These are phyloP conservation scores for Volvariella volvacea DNA, from an alignment of 1,284 basidiomycete genomes.

Conservation along the genomic window DNA sequence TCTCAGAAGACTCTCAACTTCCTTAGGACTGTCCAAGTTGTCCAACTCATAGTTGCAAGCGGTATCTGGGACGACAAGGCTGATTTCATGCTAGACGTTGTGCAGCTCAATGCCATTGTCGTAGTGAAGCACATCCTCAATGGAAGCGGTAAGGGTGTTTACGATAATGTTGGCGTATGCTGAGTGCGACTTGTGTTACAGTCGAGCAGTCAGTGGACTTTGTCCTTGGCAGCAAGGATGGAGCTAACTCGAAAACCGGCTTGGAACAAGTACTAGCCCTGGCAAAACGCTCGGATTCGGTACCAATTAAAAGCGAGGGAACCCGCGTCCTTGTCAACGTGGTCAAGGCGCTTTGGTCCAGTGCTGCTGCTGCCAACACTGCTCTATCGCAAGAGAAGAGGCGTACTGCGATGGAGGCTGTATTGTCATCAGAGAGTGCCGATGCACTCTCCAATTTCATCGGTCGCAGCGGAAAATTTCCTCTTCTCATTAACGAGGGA, in stretches of 20 bases:
- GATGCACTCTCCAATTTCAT: conserved; percentile 68
- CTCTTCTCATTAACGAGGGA: conserved; percentile 85
- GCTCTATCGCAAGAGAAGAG: conserved; percentile 32
- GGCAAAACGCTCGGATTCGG: conserved; percentile 72
- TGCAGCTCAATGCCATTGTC: conserved; percentile 86
- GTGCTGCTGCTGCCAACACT: conserved; percentile 12
- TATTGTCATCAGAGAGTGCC: conserved; percentile 49
- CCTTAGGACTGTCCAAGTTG: conserved; percentile 58
- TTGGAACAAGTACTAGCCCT: conserved; percentile 70
- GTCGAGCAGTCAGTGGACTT: conserved; percentile 61
- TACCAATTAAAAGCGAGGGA: conserved; percentile 83
- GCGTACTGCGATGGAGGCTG: conserved; percentile 45
- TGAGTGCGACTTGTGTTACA: conserved; percentile 21
- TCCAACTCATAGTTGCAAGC: conserved; percentile 57
- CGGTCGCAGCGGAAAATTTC: conserved; percentile 72
- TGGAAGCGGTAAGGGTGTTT: conserved; percentile 50
- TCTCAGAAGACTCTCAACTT: conserved; percentile 52
- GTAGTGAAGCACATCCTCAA: conserved; percentile 85
- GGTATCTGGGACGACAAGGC: conserved; percentile 65
- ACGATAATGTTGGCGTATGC: not conserved
- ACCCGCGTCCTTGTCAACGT: conserved; percentile 84
- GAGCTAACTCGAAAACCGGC: conserved; percentile 30
- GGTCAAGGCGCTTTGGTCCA: conserved; percentile 63
- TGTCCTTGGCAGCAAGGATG: conserved; percentile 34
- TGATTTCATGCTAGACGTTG: conserved; percentile 73